These are phyloP conservation scores for Chrysoporthe austroafricana DNA, from an alignment of 2,329 filamentous ascomycete species.

Conservation along the genomic window DNA sequence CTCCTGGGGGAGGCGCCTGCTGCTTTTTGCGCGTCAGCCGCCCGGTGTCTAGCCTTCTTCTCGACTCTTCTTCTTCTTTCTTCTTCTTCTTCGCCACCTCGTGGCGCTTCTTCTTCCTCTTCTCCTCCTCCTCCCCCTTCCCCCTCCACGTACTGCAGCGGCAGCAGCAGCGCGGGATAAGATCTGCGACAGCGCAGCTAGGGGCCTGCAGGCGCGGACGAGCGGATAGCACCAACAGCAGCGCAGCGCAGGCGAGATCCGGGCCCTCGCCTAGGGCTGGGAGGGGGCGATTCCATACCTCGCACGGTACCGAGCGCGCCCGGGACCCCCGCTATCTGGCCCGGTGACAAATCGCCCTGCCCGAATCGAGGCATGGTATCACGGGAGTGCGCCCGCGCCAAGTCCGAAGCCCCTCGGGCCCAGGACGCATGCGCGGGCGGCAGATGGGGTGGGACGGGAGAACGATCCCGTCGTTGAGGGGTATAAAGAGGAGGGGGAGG, in stretches of 20 bases:
- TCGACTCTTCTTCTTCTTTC: not conserved
- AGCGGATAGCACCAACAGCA: not conserved
- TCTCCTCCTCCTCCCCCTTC: not conserved
- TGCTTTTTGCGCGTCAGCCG: not conserved
- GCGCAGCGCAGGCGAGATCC: not conserved
- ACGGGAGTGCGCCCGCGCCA: constrained; percentile 17
- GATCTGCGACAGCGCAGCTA: too few species aligned
- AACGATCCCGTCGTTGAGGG: constrained; percentile 1
- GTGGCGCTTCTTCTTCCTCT: not conserved
- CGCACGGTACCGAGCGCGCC: not conserved
- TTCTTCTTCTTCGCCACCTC: not conserved
- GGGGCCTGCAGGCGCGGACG: too few species aligned
- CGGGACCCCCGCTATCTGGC: not conserved
- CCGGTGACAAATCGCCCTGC: constrained; percentile 29
- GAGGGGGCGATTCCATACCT: not conserved
- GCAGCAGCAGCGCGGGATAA: too few species aligned
- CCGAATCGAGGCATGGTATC: constrained; percentile 23
- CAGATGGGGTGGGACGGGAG: not conserved
- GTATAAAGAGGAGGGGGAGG: too few species aligned
- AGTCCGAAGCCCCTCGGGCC: not conserved
- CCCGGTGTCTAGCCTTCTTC: not conserved
- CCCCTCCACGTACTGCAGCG: too few species aligned
- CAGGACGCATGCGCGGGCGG: not conserved
- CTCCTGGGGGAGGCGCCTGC: not conserved
- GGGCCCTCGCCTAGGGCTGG: too few species aligned